Percentiles rank a stretch among this genome's conserved stretches.
phyloP scores from a whole-genome alignment of 768 basidiomycete genomes.

The Lanmaoa rubissima region DNA sequence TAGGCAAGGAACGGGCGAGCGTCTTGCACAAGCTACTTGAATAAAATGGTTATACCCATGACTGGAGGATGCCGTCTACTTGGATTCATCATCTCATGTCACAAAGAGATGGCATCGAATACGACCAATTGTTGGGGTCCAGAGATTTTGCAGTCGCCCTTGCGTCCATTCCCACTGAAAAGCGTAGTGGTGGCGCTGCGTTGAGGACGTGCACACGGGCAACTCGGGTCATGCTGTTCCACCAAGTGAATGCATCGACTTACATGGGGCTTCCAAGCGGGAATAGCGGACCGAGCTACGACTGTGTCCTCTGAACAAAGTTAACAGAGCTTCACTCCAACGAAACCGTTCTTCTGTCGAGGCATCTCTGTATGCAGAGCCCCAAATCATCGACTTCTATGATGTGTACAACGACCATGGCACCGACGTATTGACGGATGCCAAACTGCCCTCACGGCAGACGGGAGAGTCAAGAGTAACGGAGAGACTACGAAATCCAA shows the following conservation, averaged over 20 bases:
- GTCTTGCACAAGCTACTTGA: constrained; percentile 23
- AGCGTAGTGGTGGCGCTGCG: no score
- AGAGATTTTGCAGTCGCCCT: no score
- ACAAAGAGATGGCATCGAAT: no score
- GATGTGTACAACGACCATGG: neutral
- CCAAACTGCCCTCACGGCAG: no score
- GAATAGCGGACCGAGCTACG: no score
- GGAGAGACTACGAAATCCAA: neutral
- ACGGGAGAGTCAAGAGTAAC: neutral
- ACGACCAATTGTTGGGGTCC: no score
- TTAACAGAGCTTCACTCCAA: no score
- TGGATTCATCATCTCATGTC: neutral
- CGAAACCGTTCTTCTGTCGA: no score
- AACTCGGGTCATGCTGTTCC: neutral
- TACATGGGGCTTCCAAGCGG: no score
- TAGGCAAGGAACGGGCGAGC: constrained; percentile 24
- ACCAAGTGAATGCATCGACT: neutral
- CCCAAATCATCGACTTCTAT: no score
- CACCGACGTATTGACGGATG: no score
- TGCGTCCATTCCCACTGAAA: neutral
- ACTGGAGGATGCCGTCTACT: neutral
- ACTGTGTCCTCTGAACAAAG: neutral
- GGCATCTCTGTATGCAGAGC: no score
- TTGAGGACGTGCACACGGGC: neutral
- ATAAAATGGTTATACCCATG: constrained; percentile 7